Conservation (phyloP, 768 basidiomycete genomes). For the Leccinum rimulosum region DNA sequence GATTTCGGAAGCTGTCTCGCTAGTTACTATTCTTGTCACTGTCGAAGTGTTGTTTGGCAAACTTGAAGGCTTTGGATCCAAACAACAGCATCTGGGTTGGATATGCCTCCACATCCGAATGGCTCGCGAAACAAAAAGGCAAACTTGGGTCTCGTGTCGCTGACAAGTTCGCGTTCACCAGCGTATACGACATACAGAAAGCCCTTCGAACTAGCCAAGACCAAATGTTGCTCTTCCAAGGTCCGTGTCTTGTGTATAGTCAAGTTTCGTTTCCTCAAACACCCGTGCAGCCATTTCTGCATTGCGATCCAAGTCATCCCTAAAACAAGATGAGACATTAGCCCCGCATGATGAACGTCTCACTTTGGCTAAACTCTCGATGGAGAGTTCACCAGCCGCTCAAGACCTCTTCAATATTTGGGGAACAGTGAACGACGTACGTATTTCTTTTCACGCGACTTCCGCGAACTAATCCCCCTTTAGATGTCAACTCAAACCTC, state of each 20-base stretch:
- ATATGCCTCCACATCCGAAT: constrained; percentile 17
- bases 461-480: not conserved
- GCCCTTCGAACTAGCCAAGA: constrained; percentile 17
- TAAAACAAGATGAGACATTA: constrained; percentile 49
- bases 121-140: constrained; percentile 22
- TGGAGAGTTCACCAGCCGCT: constrained; percentile 54
- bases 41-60: constrained; percentile 21
- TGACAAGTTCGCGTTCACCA: constrained; percentile 17
- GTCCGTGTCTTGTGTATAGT: constrained; percentile 10
- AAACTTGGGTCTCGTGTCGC: constrained; percentile 15
- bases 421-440: constrained; percentile 52
- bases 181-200: constrained; percentile 23
- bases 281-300: constrained; percentile 40
- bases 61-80: constrained; percentile 19
- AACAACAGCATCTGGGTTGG: constrained; percentile 14
- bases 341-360: constrained; percentile 59
- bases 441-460: constrained; percentile 15
- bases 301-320: constrained; percentile 54
- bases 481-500: constrained; percentile 44
- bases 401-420: constrained; percentile 63
- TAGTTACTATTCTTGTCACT: not conserved
- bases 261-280: not conserved
- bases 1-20: not conserved
- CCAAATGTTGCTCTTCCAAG: constrained; percentile 18
- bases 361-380: constrained; percentile 58